Evolutionary conservation across 345 rosid genomes (phyloP).

Genomic region (Lumnitzera littorea): DNA sequence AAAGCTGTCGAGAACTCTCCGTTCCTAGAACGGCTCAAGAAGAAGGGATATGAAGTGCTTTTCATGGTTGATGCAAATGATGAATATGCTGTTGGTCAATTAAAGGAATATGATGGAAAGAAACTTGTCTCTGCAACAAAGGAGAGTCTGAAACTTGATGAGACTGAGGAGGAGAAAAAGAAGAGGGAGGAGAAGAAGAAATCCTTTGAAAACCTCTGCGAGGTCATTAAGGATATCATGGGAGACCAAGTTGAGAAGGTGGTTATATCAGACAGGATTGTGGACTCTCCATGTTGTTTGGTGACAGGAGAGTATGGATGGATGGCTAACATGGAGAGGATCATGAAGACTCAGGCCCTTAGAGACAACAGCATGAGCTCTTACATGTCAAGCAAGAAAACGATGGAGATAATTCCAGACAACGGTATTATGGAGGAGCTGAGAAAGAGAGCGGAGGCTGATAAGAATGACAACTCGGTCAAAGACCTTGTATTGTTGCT

Average conservation of each 20-base stretch:
- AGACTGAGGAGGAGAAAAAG: conserved; percentile 38
- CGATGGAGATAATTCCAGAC: conserved; percentile 44
- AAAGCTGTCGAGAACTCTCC: conserved; percentile 48
- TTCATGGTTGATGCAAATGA: conserved; percentile 42
- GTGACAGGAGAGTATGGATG: conserved; percentile 44
- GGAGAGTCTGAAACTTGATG: conserved; percentile 37
- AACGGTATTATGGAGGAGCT: conserved; percentile 45
- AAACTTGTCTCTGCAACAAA: conserved; percentile 43
- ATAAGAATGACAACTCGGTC: conserved; percentile 38
- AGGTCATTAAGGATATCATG: conserved; percentile 31
- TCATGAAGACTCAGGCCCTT: conserved; percentile 42
- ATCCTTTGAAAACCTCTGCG: conserved; percentile 37
- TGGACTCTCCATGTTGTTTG: conserved; percentile 43
- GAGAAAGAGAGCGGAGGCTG: conserved; percentile 41
- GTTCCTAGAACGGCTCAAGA: conserved; percentile 40
- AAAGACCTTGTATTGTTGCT: conserved; percentile 34
- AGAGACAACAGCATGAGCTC: conserved; percentile 44
- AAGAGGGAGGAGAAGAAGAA: conserved; percentile 30
- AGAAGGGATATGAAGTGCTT: conserved; percentile 35
- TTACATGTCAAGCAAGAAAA: conserved; percentile 46
- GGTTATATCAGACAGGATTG: conserved; percentile 34
- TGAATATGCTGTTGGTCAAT: conserved; percentile 38
- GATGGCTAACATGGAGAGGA: conserved; percentile 45
- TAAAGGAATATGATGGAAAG: conserved; percentile 42
- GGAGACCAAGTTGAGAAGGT: conserved; percentile 42